Evolutionary conservation across 352 stramenopile genomes (phyloP).

Genomic region (Pythium apleroticum): DNA sequence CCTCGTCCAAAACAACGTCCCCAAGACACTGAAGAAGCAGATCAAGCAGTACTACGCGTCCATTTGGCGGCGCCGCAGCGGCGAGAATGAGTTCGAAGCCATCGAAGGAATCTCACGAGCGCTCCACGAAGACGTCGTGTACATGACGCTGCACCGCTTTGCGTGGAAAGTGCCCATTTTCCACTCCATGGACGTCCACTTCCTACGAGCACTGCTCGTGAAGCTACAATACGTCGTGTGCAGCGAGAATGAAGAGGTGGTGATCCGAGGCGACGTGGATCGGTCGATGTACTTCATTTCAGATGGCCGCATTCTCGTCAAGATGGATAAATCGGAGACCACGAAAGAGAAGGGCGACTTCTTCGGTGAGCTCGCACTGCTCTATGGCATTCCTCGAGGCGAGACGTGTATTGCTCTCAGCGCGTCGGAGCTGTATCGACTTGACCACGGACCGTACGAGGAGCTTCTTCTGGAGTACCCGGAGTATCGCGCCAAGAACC

Average conservation of each 20-base stretch:
- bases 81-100: conserved; percentile 53
- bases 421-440: conserved; percentile 62
- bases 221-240: conserved; percentile 63
- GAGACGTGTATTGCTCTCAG: conserved; percentile 65
- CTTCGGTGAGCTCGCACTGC: conserved; percentile 58
- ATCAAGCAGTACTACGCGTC: conserved; percentile 71
- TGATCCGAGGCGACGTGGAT: conserved; percentile 73
- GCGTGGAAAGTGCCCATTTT: conserved; percentile 53
- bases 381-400: conserved; percentile 58
- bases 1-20: conserved; percentile 63
- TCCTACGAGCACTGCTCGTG: conserved; percentile 55
- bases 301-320: conserved; percentile 55
- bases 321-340: conserved; percentile 43
- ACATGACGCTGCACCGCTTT: conserved; percentile 48
- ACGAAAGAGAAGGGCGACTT: conserved; percentile 58
- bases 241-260: conserved; percentile 63
- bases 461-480: conserved; percentile 62
- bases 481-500: conserved; percentile 58
- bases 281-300: conserved; percentile 82
- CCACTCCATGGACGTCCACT: conserved; percentile 51
- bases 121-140: conserved; percentile 64
- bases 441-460: conserved; percentile 64
- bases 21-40: conserved; percentile 63
- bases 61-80: conserved; percentile 54
- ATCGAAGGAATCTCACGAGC: conserved; percentile 46